Conservation (phyloP, 306 rosid genomes). For the Casuarina glauca region DNA sequence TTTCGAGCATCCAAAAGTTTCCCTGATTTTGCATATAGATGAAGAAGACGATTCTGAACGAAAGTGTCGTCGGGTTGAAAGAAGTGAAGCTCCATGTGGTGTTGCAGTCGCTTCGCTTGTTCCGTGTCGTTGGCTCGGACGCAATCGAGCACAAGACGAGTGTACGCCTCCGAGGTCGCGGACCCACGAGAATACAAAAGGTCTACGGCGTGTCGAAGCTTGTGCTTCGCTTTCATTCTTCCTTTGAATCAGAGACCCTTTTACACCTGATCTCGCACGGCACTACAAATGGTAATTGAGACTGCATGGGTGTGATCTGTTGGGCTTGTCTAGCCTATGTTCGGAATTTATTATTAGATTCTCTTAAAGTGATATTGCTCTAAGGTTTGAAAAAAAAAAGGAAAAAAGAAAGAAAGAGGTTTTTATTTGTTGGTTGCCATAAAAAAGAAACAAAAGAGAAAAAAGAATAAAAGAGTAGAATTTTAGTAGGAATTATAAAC, state of each 20-base stretch:
- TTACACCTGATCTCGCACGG: too few relatives aligned
- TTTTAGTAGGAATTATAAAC: too few relatives aligned
- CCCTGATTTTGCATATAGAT: constrained; percentile 48
- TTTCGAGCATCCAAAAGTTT: constrained; percentile 46
- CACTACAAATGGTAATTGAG: too few relatives aligned
- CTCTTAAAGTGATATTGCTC: too few relatives aligned
- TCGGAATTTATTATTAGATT: too few relatives aligned
- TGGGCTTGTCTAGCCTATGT: too few relatives aligned
- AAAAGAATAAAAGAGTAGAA: too few relatives aligned
- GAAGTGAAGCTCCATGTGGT: constrained; percentile 64
- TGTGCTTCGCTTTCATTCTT: constrained; percentile 39
- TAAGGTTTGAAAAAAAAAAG: too few relatives aligned
- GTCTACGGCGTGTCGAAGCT: constrained; percentile 52
- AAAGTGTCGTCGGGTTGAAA: constrained; percentile 55
- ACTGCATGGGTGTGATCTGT: too few relatives aligned
- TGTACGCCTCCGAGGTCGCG: constrained; percentile 54
- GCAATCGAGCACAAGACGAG: constrained; percentile 59
- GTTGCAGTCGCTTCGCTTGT: constrained; percentile 63
- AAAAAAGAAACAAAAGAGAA: too few relatives aligned
- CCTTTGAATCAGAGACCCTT: neutral
- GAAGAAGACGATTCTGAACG: constrained; percentile 58
- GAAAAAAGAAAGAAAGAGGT: too few relatives aligned
- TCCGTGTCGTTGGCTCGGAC: constrained; percentile 50
- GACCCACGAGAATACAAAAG: constrained; percentile 41
- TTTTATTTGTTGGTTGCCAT: too few relatives aligned